Percentiles rank a stretch among this genome's conserved stretches.
Conservation (phyloP, 2,329 filamentous ascomycete genomes). For the Pezicula carpinea region DNA sequence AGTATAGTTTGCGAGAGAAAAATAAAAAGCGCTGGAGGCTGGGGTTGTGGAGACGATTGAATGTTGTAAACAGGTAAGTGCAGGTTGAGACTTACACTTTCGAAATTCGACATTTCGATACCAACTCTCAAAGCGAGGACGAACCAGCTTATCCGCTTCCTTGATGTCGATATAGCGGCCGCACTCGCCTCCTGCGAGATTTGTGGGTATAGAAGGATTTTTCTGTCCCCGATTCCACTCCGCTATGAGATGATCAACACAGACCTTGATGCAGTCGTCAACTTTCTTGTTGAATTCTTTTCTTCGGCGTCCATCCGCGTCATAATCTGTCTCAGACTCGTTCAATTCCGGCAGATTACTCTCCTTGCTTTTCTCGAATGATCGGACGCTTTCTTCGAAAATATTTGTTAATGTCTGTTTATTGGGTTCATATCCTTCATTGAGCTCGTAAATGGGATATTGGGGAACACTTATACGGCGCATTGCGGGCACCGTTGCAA, state of each 20-base stretch:
- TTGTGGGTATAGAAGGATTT: not conserved
- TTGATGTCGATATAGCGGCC: conserved; percentile 3
- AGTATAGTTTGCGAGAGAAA: no score
- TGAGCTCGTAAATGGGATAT: conserved; percentile 9
- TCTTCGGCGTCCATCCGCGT: not conserved
- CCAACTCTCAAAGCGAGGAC: conserved; percentile 5
- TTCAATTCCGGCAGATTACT: not conserved
- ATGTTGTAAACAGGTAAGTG: not conserved
- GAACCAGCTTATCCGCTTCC: not conserved
- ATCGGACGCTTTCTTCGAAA: not conserved
- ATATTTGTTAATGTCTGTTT: not conserved
- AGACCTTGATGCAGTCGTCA: not conserved
- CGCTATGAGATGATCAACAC: not conserved
- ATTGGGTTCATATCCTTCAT: conserved; percentile 8
- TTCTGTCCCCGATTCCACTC: not conserved
- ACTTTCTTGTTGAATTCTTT: not conserved
- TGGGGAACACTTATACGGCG: conserved; percentile 5
- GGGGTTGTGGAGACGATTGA: not conserved
- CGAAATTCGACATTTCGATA: conserved; percentile 7
- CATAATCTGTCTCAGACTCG: not conserved
- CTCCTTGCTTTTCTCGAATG: not conserved
- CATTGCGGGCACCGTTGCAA: conserved; percentile 22
- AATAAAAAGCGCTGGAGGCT: no score
- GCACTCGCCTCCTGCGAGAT: no score
- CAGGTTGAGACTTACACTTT: not conserved